These are phyloP conservation scores for Silene coronaria DNA, from an alignment of 179 eudicot species.

Conservation along the genomic window DNA sequence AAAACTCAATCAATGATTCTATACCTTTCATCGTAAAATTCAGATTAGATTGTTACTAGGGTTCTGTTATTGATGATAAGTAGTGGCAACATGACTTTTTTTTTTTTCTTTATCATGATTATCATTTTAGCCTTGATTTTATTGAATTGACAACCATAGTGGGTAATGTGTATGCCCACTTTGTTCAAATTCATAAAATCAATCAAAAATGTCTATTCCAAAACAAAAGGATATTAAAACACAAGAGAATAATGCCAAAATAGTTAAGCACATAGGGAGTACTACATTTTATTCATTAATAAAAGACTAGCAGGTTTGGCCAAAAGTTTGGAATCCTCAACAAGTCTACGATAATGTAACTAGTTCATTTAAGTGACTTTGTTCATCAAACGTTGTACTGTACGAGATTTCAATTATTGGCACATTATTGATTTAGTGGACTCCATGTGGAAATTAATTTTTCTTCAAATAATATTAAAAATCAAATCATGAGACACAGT, in stretches of 20 bases:
- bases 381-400: conserved; percentile 14
- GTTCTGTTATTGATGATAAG: background rate
- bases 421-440: background rate
- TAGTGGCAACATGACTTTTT: background rate
- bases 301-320: background rate
- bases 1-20: too few relatives aligned
- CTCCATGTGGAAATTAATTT: too few relatives aligned
- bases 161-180: background rate
- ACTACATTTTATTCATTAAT: background rate
- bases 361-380: background rate
- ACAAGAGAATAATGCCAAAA: background rate
- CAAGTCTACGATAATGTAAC: background rate
- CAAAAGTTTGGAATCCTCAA: background rate
- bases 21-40: too few relatives aligned
- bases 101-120: background rate
- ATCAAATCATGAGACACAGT: too few relatives aligned
- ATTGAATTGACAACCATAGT: background rate
- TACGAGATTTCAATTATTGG: background rate
- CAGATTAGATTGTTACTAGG: background rate
- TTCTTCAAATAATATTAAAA: too few relatives aligned
- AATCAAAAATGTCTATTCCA: background rate
- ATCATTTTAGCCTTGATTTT: background rate
- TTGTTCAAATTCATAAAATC: background rate
- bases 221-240: background rate
- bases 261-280: background rate